Evolutionary conservation across 176 grass and related monocot genomes (phyloP).

Genomic region (Guadua angustifolia): DNA sequence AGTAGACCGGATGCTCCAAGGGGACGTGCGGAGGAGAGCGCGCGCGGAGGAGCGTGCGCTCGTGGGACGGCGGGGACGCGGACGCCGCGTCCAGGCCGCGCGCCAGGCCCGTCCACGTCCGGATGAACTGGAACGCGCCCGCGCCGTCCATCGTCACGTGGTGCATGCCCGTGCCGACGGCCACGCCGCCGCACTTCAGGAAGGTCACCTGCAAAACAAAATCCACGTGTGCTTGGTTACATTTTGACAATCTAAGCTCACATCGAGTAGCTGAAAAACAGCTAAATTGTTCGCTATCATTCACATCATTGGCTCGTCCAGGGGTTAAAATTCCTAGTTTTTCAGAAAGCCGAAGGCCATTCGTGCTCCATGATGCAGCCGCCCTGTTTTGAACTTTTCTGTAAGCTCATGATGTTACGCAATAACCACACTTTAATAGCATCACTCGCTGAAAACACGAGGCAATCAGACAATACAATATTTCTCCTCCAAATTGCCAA

Average conservation of each 20-base stretch:
- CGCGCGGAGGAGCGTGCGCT: slow-evolving; percentile 67
- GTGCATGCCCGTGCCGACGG: slow-evolving; percentile 70
- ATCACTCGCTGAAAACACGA: not conserved
- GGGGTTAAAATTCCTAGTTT: not conserved
- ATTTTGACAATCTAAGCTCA: not conserved
- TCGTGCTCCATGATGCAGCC: not conserved
- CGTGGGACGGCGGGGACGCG: slow-evolving; percentile 44
- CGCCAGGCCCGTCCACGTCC: slow-evolving; percentile 51
- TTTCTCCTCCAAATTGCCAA: slow-evolving; percentile 16
- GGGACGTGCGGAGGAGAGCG: slow-evolving; percentile 60
- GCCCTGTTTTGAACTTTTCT: not conserved
- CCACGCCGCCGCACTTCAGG: slow-evolving; percentile 76
- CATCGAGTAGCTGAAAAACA: not conserved
- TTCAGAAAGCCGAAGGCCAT: not conserved
- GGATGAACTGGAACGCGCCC: slow-evolving; percentile 69
- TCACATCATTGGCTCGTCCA: not conserved
- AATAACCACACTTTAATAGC: not conserved
- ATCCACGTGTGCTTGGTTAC: not conserved
- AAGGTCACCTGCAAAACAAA: slow-evolving; percentile 58
- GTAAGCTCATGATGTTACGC: not conserved
- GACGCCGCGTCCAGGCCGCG: slow-evolving; percentile 35
- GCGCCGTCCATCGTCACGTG: slow-evolving; percentile 70
- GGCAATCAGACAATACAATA: not conserved
- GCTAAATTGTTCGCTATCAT: not conserved
- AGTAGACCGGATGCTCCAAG: slow-evolving; percentile 75